Evolutionary conservation across 345 rosid genomes (phyloP), one percentile per base, ranked within the genome.

Genomic region (Rhodomyrtus tomentosa): DNA sequence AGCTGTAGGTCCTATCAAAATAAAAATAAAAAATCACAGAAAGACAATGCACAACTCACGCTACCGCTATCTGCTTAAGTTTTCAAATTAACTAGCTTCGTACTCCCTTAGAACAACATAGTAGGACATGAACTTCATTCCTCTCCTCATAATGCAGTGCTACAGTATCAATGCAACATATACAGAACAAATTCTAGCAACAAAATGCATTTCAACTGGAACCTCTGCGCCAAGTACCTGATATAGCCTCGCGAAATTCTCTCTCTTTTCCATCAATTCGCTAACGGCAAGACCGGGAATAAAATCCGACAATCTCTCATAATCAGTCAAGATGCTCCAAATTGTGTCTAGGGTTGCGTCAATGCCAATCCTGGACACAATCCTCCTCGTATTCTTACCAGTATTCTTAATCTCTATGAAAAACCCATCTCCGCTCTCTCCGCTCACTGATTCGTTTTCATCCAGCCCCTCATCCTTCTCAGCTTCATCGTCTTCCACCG

Each of bases 231-330:
- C 20, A 18, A 18, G 42, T 10, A 68, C 99, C 98, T 97, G 98
- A 83, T 83, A 94, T 20, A 97, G 88, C 58, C 98, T 92, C 87
- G 92, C 96, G 84, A 91, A 93, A 50, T 94, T 95, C 50, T 90
- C 92, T 80, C 90, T 93, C 89, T 92, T 93, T 87, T 95, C 96
- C 15, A 96, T 89, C 89, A 96, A 88, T 88, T 92, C 86, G 89
- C 98, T 93, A 83, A 94, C 95, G 13, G 94, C 97, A 27, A 96
- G 98, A 3, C 93, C 92, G 0, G 99, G 98, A 38, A 94, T 90
- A 89, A 93, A 88, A 85, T 95, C 98, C 5, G 94, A 92, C 88
- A 96, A 50, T 81, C 90, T 91, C 89, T 96, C 99, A 80, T 95
- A 96, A 85, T 92, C 94, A 20, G 98, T 96, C 88, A 96, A 85